A percentile compares a stretch with the other conserved stretches of the same genome.
phyloP scores from a whole-genome alignment of 345 rosid genomes.

The Citrus medica region DNA sequence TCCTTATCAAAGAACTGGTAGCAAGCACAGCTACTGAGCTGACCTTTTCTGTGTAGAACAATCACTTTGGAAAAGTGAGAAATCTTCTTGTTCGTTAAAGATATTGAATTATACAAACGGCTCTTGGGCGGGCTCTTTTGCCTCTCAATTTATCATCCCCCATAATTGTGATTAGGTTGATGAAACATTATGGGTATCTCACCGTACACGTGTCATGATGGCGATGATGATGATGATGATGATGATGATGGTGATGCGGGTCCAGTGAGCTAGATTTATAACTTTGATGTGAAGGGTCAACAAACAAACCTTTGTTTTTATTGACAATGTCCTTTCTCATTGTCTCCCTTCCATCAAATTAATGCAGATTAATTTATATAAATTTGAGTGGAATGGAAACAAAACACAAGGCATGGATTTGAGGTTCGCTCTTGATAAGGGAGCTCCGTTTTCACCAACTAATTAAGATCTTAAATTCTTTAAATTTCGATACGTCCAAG shows the following conservation, averaged over 20 bases:
- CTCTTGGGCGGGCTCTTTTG: neutral
- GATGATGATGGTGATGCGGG: neutral
- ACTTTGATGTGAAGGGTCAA: constrained; percentile 30
- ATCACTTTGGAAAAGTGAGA: neutral
- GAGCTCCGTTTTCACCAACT: neutral
- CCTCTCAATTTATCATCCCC: neutral
- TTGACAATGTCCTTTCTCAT: neutral
- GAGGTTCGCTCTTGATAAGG: constrained; percentile 9
- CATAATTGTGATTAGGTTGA: neutral
- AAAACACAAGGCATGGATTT: constrained; percentile 17
- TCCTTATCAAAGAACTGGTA: neutral
- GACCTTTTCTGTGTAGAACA: neutral
- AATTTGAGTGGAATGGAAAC: constrained; percentile 10
- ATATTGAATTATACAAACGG: neutral
- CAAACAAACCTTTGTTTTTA: neutral
- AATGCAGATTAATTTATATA: neutral
- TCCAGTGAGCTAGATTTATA: neutral
- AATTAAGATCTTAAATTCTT: neutral
- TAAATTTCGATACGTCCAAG: neutral
- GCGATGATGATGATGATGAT: neutral
- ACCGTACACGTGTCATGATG: constrained; percentile 7
- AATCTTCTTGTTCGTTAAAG: constrained; percentile 4
- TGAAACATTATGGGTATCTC: neutral
- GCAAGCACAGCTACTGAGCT: neutral
- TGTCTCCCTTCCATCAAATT: constrained; percentile 5